Evolutionary conservation across 345 rosid genomes (phyloP), one percentile per base, ranked within the genome.

Genomic region (Salix exigua): DNA sequence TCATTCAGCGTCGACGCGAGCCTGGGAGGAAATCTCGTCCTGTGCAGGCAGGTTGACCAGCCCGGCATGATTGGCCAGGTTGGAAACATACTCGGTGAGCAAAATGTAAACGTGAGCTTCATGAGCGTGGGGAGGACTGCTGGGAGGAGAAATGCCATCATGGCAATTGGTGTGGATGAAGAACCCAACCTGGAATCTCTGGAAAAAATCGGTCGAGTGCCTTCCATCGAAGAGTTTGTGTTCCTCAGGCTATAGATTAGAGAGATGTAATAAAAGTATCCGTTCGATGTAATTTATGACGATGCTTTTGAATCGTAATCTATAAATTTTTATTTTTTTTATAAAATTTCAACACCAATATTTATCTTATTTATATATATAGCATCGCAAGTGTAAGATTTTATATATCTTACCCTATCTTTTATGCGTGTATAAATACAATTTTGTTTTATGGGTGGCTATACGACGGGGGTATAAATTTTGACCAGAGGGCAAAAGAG

Each of bases 111-210:
- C 70, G 96, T 93, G 76, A 93, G 77, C 83, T 93, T 93, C 66
- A 93, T 93, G 97, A 93, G 92, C 65, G 97, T 93, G n/a, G 96
- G 91, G 51, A 87, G 97, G 74, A 91, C 87, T 2, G 72, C 71
- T 7, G 79, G 81, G 62, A 82, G 87, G 86, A 90, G 85, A 73
- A 87, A 85, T 31, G 97, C 93, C 17, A 86, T 93, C 17, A 93
- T 93, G 97, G 97, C 96, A 0, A 93, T 93, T 11, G 97, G 96
- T 4, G 96, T 91, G 6, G 97, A 93, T 75, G 97, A 93, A 77
- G 94, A 89, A 64, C 93, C 97, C n/a, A 74, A 68, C 40, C 79
- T 76, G 51, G 91, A 87, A 50, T 77, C 94, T 30, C 90, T 93
- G 12, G 77, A 71, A 75, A 81, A 65, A 77, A 89, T 90, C 21